Conservation (phyloP, 192 early-diverging fungal species). For the Globomyces pollinis-pini region DNA sequence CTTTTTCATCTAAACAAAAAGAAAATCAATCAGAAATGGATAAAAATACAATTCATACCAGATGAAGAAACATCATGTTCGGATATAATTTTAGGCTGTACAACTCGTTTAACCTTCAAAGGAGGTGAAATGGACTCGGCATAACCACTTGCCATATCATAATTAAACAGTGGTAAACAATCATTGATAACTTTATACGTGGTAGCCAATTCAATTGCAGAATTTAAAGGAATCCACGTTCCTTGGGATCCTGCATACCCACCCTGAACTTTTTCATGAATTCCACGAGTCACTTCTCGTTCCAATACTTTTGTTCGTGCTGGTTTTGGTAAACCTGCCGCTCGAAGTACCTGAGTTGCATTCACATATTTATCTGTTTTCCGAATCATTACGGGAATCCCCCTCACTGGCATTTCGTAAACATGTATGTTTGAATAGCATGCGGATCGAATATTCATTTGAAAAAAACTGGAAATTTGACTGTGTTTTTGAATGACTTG, state of each 20-base stretch:
- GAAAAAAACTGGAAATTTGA: too few relatives aligned
- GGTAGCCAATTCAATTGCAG: slow-evolving; percentile 14
- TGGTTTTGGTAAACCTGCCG: slow-evolving; percentile 92
- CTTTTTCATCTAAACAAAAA: not conserved
- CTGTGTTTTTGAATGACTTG: too few relatives aligned
- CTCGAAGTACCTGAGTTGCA: slow-evolving; percentile 95
- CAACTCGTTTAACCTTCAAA: not conserved
- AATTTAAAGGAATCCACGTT: slow-evolving; percentile 31
- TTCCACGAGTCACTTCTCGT: slow-evolving; percentile 78
- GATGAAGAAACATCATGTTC: not conserved
- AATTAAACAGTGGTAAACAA: slow-evolving; percentile 13
- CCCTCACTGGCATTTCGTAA: slow-evolving; percentile 67
- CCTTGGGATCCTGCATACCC: slow-evolving; percentile 62
- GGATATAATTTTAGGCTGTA: not conserved
- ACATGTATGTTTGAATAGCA: slow-evolving; percentile 46
- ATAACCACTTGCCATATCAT: slow-evolving; percentile 15
- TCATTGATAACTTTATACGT: slow-evolving; percentile 18
- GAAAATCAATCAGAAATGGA: too few relatives aligned
- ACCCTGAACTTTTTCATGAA: slow-evolving; percentile 94
- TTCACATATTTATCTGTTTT: slow-evolving; percentile 84
- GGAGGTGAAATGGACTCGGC: not conserved
- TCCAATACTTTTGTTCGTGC: slow-evolving; percentile 91
- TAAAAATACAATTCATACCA: not conserved
- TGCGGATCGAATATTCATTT: slow-evolving; percentile 27
- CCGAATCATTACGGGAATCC: slow-evolving; percentile 69